Evolutionary conservation across 495 filamentous ascomycete genomes (phyloP), one percentile per base, ranked within the genome.

Genomic region (Podospora tetraspora): DNA sequence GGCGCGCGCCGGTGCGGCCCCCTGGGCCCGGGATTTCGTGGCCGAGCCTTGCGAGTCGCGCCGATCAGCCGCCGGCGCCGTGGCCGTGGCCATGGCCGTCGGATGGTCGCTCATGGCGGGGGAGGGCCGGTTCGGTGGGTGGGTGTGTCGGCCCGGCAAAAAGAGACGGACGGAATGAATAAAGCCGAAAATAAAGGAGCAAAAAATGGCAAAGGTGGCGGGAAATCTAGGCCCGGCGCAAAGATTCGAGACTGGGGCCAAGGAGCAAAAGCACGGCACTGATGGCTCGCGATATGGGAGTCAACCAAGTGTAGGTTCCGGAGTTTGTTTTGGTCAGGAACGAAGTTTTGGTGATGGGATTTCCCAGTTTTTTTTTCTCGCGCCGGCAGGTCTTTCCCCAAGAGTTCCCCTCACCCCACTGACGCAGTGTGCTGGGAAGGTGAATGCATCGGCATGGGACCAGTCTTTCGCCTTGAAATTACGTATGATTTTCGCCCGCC

Each of bases 31-130:
- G 3, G 57, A 52, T 12, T 30, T 58, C 5, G 25, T 52, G 19
- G 43, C 65, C 57, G 65, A 66, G 24, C 52, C 63, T 13, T 25
- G 30, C 57, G 65, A 66, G 11, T 25, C 65, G 58, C 21, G 65
- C 13, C 65, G 58, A 11, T 29, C 59, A 19, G 59, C 59, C 23
- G 59, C 0, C n/a, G 21, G 23, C 19, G 59, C 59, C 59, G 59
- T n/a, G 27, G 16, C 63, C 37, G 63, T 22, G 25, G 22, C 63
- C 27, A 16, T 25, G 61, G 27, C 32, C 19, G 61, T 32, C 32
- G 29, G 61, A 5, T 32, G 61, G 25, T 62, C 27, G 61, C 27
- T 10, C 61, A 62, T 62, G 23, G 16, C 27, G 61, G 43, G 43
- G 37, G 19, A n/a, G 43, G 5, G 0, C 1, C 5, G 16, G 37